Evolutionary conservation across 1,139 yeast genomes (phyloP).

Genomic region (Lodderomyces pseudojiufengensis): DNA sequence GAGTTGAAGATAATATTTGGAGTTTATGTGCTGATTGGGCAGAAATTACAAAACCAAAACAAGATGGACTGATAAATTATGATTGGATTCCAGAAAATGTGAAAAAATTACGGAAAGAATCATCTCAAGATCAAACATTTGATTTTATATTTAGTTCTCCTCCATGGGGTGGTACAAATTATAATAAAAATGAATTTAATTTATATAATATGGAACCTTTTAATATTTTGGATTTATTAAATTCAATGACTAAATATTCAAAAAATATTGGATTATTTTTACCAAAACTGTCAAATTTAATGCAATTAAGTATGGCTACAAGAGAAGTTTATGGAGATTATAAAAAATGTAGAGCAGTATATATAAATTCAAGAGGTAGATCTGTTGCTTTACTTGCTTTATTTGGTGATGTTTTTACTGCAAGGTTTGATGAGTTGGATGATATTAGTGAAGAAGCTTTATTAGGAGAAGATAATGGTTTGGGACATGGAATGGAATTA

Average conservation of each 20-base stretch:
- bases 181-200: conserved; percentile 49
- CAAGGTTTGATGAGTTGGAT: conserved; percentile 10
- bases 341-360: conserved; percentile 44
- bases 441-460: conserved; percentile 5
- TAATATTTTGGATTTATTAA: conserved; percentile 41
- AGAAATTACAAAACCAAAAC: conserved; percentile 23
- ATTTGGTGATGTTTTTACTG: conserved; percentile 42
- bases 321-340: conserved; percentile 40
- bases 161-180: conserved; percentile 95
- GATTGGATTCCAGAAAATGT: conserved; percentile 14
- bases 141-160: conserved; percentile 83
- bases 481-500: no score
- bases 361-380: conserved; percentile 39
- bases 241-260: conserved; percentile 40
- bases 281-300: conserved; percentile 67
- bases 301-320: conserved; percentile 52
- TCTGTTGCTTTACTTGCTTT: conserved; percentile 56
- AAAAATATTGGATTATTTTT: conserved; percentile 63
- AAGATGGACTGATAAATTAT: conserved; percentile 9
- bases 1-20: conserved; percentile 49
- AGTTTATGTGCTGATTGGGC: conserved; percentile 56
- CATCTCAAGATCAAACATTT: conserved; percentile 24
- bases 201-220: conserved; percentile 45
- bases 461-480: neutral
- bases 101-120: conserved; percentile 3